Conservation (phyloP, 208 protist genomes). For the Leishmania arabica region DNA sequence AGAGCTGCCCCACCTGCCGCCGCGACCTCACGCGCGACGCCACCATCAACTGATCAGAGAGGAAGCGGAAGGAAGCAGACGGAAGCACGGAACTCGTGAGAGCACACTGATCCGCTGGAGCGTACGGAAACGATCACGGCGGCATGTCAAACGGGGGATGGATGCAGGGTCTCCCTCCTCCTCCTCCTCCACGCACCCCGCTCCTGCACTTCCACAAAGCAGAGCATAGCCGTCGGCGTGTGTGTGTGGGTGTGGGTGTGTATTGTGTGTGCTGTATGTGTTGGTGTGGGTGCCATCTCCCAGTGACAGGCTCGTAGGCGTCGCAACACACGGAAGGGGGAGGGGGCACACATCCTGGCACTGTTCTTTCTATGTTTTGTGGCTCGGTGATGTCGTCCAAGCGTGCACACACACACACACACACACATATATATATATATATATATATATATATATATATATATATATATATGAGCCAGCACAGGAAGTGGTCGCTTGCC, state of each 20-base stretch:
- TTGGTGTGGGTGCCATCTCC: background rate
- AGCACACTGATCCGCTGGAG: background rate
- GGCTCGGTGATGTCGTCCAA: background rate
- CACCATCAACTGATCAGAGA: conserved; percentile 10
- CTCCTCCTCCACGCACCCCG: background rate
- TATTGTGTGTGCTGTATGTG: background rate
- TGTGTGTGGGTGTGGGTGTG: background rate
- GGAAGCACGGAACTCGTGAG: background rate
- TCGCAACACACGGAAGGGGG: background rate
- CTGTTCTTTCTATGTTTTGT: background rate
- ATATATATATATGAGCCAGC: background rate
- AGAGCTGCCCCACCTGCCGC: conserved; percentile 61
- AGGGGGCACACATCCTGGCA: background rate
- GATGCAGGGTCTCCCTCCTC: too few species aligned
- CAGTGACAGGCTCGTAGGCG: background rate
- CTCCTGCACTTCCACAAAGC: background rate
- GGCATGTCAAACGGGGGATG: background rate
- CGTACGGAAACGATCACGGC: background rate
- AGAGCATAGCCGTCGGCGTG: background rate
- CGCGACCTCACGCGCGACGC: conserved; percentile 35
- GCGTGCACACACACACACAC: background rate
- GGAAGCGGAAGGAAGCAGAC: too few species aligned
- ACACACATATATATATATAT: background rate
- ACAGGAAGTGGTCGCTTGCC: background rate
- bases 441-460: too few species aligned